A percentile compares a stretch with the other conserved stretches of the same genome.
Evolutionary conservation across 495 filamentous ascomycete species (phyloP).

Genomic region (Trichoderma parareesei): DNA sequence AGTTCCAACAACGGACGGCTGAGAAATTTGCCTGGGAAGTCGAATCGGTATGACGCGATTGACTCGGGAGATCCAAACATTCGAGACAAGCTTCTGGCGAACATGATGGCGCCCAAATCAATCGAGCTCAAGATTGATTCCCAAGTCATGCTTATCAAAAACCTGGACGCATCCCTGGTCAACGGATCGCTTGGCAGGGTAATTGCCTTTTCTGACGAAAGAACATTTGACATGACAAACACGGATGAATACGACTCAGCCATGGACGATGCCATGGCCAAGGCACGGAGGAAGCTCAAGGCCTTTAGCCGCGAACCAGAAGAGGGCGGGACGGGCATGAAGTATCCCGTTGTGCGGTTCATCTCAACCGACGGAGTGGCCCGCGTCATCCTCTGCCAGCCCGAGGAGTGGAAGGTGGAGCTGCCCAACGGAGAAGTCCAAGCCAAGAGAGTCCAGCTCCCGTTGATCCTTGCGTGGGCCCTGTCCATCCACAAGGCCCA

Average conservation of each 20-base stretch:
- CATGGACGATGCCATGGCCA: slow-evolving; percentile 31
- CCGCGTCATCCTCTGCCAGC: slow-evolving; percentile 70
- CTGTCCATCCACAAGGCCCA: slow-evolving; percentile 97
- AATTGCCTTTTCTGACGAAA: slow-evolving; percentile 76
- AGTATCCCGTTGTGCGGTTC: slow-evolving; percentile 81
- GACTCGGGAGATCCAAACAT: slow-evolving; percentile 68
- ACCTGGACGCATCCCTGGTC: slow-evolving; percentile 87
- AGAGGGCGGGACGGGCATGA: slow-evolving; percentile 19
- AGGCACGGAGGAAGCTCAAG: slow-evolving; percentile 35
- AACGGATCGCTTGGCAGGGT: slow-evolving; percentile 90
- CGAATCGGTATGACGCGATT: slow-evolving; percentile 55
- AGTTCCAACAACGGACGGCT: slow-evolving; percentile 72
- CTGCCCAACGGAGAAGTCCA: slow-evolving; percentile 92
- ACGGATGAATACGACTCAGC: slow-evolving; percentile 44
- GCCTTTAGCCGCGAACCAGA: slow-evolving; percentile 28
- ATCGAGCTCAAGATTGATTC: slow-evolving; percentile 83
- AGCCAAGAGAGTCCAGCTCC: slow-evolving; percentile 68
- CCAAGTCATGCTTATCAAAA: slow-evolving; percentile 99
- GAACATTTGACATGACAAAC: slow-evolving; percentile 58
- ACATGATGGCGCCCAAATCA: slow-evolving; percentile 81
- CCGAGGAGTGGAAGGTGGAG: slow-evolving; percentile 92
- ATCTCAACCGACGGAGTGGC: slow-evolving; percentile 66
- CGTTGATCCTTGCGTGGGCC: slow-evolving; percentile 93
- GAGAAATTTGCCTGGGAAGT: slow-evolving; percentile 56
- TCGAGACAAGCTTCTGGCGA: slow-evolving; percentile 71